These are phyloP conservation scores for Dillenia turbinata DNA, from an alignment of 164 flowering plant species.

Conservation along the genomic window DNA sequence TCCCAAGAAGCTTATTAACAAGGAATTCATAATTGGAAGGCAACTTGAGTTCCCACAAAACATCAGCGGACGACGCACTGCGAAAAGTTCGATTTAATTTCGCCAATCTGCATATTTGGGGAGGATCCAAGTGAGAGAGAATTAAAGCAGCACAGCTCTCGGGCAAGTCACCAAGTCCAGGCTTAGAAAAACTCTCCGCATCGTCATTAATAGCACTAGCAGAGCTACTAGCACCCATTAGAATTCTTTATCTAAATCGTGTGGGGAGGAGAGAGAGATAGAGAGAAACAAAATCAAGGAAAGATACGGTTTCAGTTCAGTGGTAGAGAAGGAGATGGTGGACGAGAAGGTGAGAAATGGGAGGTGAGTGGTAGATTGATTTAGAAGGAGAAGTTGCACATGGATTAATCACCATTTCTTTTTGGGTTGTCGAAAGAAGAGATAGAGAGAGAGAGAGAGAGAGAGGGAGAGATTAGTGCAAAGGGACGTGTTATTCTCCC, in stretches of 20 bases:
- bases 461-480: no score
- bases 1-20: not conserved
- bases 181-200: not conserved
- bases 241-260: no score
- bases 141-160: constrained; percentile 37
- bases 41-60: not conserved
- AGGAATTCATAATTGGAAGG: not conserved
- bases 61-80: constrained; percentile 38
- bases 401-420: no score
- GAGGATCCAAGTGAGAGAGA: constrained; percentile 29
- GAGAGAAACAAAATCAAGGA: no score
- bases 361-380: no score
- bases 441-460: no score
- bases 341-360: not conserved
- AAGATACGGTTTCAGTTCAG: not conserved
- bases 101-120: constrained; percentile 40
- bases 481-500: no score
- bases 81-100: constrained; percentile 27
- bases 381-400: no score
- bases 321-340: constrained; percentile 4
- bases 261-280: no score
- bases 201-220: no score
- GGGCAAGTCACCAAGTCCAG: constrained; percentile 36
- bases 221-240: no score
- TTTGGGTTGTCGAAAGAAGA: no score